These are phyloP conservation scores for Bondarzewia mesenterica DNA, from an alignment of 1,284 basidiomycete genomes.

Conservation along the genomic window DNA sequence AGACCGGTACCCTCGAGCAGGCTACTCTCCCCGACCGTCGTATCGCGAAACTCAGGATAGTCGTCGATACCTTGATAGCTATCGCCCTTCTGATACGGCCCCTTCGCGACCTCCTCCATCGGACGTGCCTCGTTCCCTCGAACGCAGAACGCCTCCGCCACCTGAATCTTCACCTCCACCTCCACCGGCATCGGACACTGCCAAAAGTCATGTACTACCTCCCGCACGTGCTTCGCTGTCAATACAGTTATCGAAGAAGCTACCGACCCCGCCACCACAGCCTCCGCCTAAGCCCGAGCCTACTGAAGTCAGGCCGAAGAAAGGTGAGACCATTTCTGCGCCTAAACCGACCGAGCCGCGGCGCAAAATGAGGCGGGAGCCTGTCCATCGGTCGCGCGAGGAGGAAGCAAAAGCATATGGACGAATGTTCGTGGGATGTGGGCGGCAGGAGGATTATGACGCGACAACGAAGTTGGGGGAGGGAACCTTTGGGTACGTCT, in stretches of 20 bases:
- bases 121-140: conserved; percentile 17
- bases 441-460: conserved; percentile 72
- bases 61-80: background rate
- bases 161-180: conserved; percentile 16
- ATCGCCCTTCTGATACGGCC: conserved; percentile 6
- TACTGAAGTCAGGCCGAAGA: background rate
- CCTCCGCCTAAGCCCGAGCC: conserved; percentile 6
- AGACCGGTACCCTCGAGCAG: conserved; percentile 22
- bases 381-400: conserved; percentile 42
- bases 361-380: background rate
- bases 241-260: conserved; percentile 28
- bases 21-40: conserved; percentile 6
- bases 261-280: conserved; percentile 37
- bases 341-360: background rate
- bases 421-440: conserved; percentile 69
- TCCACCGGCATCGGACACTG: background rate
- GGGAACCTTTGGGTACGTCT: conserved; percentile 84
- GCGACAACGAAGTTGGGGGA: conserved; percentile 84
- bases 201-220: conserved; percentile 27
- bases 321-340: background rate
- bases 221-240: conserved; percentile 26
- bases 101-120: conserved; percentile 2
- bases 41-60: conserved; percentile 5
- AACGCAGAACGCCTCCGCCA: conserved; percentile 27
- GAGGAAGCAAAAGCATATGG: conserved; percentile 64